A percentile compares a stretch with the other conserved stretches of the same genome.
Conservation (phyloP, 768 basidiomycete species). For the Trametes coccinea region DNA sequence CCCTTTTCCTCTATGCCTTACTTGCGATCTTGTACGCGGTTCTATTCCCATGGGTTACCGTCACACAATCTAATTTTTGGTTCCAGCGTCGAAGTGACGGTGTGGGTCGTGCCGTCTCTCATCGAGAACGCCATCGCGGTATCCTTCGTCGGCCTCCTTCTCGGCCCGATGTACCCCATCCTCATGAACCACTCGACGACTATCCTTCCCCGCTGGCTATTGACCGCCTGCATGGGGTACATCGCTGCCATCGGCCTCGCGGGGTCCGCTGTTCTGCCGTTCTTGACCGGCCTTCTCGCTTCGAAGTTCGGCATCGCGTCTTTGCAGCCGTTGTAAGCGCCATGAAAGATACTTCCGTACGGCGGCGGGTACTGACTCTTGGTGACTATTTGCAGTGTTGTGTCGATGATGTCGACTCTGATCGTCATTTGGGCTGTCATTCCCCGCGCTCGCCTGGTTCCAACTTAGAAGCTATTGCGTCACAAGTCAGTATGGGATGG, state of each 20-base stretch:
- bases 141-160: constrained; percentile 34
- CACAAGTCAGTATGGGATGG: no score
- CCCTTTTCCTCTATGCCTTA: constrained; percentile 30
- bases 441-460: constrained; percentile 32
- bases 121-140: constrained; percentile 53
- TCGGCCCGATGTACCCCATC: constrained; percentile 56
- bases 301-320: constrained; percentile 59
- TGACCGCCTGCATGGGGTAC: constrained; percentile 51
- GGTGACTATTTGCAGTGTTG: constrained; percentile 38
- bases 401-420: constrained; percentile 62
- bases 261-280: constrained; percentile 71
- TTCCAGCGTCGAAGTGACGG: constrained; percentile 30
- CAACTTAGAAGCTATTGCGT: not conserved
- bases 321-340: constrained; percentile 61
- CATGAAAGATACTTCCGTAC: not conserved
- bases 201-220: constrained; percentile 69
- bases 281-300: constrained; percentile 70
- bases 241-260: constrained; percentile 55
- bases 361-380: not conserved
- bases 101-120: constrained; percentile 56
- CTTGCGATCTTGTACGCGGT: constrained; percentile 28
- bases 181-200: constrained; percentile 70
- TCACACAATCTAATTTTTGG: not conserved
- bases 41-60: not conserved
- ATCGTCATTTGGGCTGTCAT: constrained; percentile 57